Evolutionary conservation across 192 early-diverging fungal genomes (phyloP), one percentile per base, ranked within the genome.

Genomic region (Podila epicladia): DNA sequence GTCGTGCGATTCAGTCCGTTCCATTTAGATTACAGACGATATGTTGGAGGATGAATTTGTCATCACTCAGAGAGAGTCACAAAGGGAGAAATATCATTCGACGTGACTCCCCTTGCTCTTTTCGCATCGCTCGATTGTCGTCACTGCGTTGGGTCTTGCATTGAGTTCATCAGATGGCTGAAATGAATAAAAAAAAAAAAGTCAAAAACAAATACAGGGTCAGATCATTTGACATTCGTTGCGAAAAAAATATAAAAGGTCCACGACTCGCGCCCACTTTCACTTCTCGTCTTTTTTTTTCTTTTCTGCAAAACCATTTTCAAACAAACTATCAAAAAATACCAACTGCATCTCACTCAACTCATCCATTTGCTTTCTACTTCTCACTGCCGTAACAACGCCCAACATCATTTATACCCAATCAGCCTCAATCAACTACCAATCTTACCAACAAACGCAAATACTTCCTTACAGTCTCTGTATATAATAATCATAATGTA

Each of bases 401-500:
- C 49, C 20, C 49, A 20, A 20, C 49, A 13, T 5, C 53, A 8
- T 22, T 3, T 55, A 55, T 55, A 55, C 53, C 53, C 53, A 26
- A 7, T 22, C 50, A 22, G 17, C 51, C 1, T 53, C 24, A n/a
- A 4, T 22, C 24, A 24, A 55, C 53, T 17, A 5, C 53, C 41
- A 2, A 15, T 17, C 12, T 17, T 45, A 9, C 35, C 41, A 45
- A 53, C 53, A 26, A 55, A 22, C 53, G 53, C 35, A 37, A 37
- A 55, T 3, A 55, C 24, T 55, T 24, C n/a, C 4, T 0, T 55
- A 1, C 8, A 24, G 17, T 22, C 41, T 45, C 13, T 45, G 24
- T 55, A 55, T 6, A 55, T 55, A 55, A 19, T 55, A 55, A 24
- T 26, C 53, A 55, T 55, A 24, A 55, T 55, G 53, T 55, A 55